Conservation (phyloP, 352 stramenopile species). For the Globisporangium splendens region DNA sequence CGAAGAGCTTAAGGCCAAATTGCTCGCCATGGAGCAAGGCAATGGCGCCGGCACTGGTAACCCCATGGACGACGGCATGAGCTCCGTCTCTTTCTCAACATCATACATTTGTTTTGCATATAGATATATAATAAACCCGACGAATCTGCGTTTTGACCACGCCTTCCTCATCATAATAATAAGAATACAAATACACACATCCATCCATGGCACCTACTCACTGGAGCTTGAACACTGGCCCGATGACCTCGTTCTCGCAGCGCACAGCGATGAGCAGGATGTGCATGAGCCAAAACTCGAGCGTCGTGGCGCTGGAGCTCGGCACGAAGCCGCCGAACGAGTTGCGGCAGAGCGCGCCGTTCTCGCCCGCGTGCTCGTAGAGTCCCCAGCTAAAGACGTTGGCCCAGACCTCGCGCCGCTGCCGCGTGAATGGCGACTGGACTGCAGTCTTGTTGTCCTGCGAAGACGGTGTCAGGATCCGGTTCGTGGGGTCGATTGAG, state of each 20-base stretch:
- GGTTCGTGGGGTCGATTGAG: slow-evolving; percentile 42
- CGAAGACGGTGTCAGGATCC: slow-evolving; percentile 9
- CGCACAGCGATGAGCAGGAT: slow-evolving; percentile 63
- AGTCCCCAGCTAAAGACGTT: slow-evolving; percentile 67
- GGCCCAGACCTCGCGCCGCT: slow-evolving; percentile 37
- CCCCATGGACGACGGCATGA: too few relatives aligned
- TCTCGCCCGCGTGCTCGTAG: slow-evolving; percentile 38
- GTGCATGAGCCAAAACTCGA: slow-evolving; percentile 71
- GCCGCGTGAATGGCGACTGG: slow-evolving; percentile 17
- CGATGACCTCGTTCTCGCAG: slow-evolving; percentile 59
- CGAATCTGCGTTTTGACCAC: too few relatives aligned
- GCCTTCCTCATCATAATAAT: too few relatives aligned
- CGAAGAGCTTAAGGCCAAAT: slow-evolving; percentile 86
- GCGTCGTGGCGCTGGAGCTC: slow-evolving; percentile 32
- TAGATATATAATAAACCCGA: too few relatives aligned
- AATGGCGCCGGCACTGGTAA: slow-evolving; percentile 3
- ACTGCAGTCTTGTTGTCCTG: background rate
- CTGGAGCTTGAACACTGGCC: slow-evolving; percentile 44
- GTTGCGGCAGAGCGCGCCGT: slow-evolving; percentile 46
- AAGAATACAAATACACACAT: too few relatives aligned
- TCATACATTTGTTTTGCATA: too few relatives aligned
- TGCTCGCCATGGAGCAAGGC: slow-evolving; percentile 48
- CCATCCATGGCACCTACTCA: background rate
- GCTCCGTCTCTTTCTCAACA: too few relatives aligned
- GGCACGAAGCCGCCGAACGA: slow-evolving; percentile 62